These are phyloP conservation scores for Lipomyces lipofer DNA, from an alignment of 805 yeast genomes.

Conservation along the genomic window DNA sequence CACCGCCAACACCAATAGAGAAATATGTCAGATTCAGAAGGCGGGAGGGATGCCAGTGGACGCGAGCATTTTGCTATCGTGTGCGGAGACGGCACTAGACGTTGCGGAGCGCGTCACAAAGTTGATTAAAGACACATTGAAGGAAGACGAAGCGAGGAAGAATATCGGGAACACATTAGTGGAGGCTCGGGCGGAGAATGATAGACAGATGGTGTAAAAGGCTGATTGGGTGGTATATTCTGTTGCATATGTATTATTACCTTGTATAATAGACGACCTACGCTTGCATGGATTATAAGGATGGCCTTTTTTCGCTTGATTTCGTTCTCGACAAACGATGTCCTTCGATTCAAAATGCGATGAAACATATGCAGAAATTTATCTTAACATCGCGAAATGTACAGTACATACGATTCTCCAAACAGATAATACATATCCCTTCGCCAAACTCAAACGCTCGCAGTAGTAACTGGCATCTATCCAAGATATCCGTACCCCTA, in stretches of 20 bases:
- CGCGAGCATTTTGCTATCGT: slow-evolving; percentile 64
- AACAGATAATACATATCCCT: too few species aligned
- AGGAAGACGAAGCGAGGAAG: slow-evolving; percentile 53
- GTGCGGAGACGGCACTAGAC: slow-evolving; percentile 63
- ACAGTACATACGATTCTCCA: too few species aligned
- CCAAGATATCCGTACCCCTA: too few species aligned
- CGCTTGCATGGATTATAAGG: too few species aligned
- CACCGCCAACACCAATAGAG: slow-evolving; percentile 86
- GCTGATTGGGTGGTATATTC: not conserved
- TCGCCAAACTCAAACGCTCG: too few species aligned
- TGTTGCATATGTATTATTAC: not conserved
- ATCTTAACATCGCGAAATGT: too few species aligned
- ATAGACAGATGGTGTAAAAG: slow-evolving; percentile 9
- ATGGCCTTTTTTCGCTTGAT: too few species aligned
- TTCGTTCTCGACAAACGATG: too few species aligned
- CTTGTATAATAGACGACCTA: slow-evolving; percentile 6
- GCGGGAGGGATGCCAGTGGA: slow-evolving; percentile 84
- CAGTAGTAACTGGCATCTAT: too few species aligned
- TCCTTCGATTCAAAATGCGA: too few species aligned
- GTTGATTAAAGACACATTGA: slow-evolving; percentile 56
- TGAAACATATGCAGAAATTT: too few species aligned
- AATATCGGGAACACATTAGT: slow-evolving; percentile 18
- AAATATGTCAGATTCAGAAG: slow-evolving; percentile 83
- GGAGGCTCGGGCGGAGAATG: slow-evolving; percentile 30
- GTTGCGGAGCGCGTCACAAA: slow-evolving; percentile 67